Evolutionary conservation across 768 basidiomycete species (phyloP), one percentile per base, ranked within the genome.

Genomic region (Gloeostereum incarnatum): DNA sequence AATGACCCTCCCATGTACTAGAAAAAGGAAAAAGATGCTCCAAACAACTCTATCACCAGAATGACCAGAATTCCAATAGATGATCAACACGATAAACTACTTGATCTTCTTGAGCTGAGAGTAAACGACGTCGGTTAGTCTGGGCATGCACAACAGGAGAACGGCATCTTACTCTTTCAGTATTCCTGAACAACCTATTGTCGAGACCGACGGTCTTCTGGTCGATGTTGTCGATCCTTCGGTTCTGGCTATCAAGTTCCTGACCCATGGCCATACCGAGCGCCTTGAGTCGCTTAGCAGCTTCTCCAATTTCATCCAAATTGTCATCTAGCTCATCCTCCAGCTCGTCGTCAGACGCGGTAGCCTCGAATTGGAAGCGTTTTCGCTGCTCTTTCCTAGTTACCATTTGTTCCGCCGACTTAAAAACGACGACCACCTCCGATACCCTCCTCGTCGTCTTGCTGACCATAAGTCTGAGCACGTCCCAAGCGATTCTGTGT

Each of bases 321-420:
- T 98, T 97, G 46, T 73, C 77, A 50, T 97, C 94, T 25, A 99
- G 51, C 60, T 98, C 92, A 49, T 97, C 84, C 62, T 99, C 94
- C 1, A 94, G 47, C 59, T 93, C 91, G 49, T 98, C 92, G 51
- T 99, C 94, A 5, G 84, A 88, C 2, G 72, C 88, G 25, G 77
- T 84, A 19, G 78, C 78, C 48, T 99, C 94, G 51, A 97, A 96
- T 60, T 97, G 91, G 56, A 76, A 98, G 24, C 86, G 75, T 50
- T 80, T 75, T 48, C 87, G 69, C 49, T 81, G 81, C 40, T 81
- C 85, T 58, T 80, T 78, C 48, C 71, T 63, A 7, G 62, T 60
- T 10, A 66, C 55, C 40, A 70, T 60, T 50, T 84, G 75, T 35
- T 72, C 70, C 16, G 61, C 58, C 2, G 71, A 69, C 45, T 57